Percentiles rank a stretch among this genome's conserved stretches.
Evolutionary conservation across 2,329 filamentous ascomycete species (phyloP).

Genomic region (Aspergillus tanneri): DNA sequence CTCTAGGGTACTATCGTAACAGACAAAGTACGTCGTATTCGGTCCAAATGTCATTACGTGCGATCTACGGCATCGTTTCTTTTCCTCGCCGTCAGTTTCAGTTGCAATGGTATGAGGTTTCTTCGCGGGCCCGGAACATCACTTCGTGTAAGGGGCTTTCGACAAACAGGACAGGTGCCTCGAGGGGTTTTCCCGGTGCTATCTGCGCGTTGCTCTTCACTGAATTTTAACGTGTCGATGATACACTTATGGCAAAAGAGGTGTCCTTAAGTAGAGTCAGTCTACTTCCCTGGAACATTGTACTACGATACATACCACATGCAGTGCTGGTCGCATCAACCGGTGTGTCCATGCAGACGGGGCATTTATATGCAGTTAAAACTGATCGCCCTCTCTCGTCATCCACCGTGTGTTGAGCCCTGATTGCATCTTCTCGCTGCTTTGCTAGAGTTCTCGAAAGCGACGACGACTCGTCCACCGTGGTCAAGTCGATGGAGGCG

Average conservation of each 20-base stretch:
- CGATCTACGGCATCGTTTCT: too few relatives aligned
- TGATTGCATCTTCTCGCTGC: conserved; percentile 53
- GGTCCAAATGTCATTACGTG: too few relatives aligned
- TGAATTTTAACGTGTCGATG: conserved; percentile 58
- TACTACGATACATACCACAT: conserved; percentile 51
- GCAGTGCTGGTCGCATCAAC: conserved; percentile 60
- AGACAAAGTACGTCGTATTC: neutral
- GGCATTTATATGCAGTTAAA: conserved; percentile 55
- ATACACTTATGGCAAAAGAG: conserved; percentile 65
- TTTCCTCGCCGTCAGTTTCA: conserved; percentile 38
- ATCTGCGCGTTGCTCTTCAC: conserved; percentile 50
- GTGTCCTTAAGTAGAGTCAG: conserved; percentile 48
- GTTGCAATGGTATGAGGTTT: conserved; percentile 40
- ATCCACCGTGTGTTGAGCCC: conserved; percentile 41
- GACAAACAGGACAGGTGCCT: conserved; percentile 48
- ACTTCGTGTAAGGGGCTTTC: conserved; percentile 40
- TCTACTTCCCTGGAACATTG: neutral
- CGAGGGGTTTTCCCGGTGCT: conserved; percentile 30
- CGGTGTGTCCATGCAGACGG: conserved; percentile 63
- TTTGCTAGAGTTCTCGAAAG: conserved; percentile 52
- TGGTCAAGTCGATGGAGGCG: conserved; percentile 53
- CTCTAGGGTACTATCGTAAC: neutral
- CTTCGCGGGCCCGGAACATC: conserved; percentile 37
- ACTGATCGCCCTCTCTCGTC: conserved; percentile 34
- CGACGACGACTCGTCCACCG: conserved; percentile 40